Evolutionary conservation across 2,329 filamentous ascomycete species (phyloP).

Genomic region (Penicillium crustosum): DNA sequence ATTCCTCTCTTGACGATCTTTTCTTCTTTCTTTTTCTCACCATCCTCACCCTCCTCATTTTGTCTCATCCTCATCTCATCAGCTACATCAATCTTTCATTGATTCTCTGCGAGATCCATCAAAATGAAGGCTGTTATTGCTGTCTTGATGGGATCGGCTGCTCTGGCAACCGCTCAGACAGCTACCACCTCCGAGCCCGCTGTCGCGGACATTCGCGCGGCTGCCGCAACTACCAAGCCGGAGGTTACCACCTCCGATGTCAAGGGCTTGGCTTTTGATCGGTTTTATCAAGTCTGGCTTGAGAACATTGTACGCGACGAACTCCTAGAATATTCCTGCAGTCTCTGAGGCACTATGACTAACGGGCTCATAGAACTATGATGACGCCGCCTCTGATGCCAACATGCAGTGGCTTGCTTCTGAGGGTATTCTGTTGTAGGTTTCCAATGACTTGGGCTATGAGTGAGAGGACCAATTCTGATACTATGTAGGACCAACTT

Average conservation of each 20-base stretch:
- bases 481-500: constrained; percentile 45
- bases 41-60: background rate
- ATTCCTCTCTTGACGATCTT: background rate
- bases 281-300: constrained; percentile 71
- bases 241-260: constrained; percentile 63
- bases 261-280: constrained; percentile 70
- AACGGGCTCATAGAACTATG: constrained; percentile 49
- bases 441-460: background rate
- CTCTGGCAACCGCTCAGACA: constrained; percentile 26
- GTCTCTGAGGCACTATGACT: background rate
- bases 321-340: background rate
- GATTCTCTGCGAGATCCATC: background rate
- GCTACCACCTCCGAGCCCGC: constrained; percentile 30
- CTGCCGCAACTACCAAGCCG: constrained; percentile 58
- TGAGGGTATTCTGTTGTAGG: constrained; percentile 58
- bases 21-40: background rate
- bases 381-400: constrained; percentile 61
- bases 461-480: background rate
- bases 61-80: background rate
- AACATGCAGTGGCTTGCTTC: constrained; percentile 33
- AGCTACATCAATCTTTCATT: background rate
- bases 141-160: constrained; percentile 24
- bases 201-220: constrained; percentile 28
- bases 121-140: constrained; percentile 47
- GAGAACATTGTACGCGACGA: constrained; percentile 64